Base-by-base conservation (phyloP, 331 rosid genomes). In the Spiraea crenata region DNA sequence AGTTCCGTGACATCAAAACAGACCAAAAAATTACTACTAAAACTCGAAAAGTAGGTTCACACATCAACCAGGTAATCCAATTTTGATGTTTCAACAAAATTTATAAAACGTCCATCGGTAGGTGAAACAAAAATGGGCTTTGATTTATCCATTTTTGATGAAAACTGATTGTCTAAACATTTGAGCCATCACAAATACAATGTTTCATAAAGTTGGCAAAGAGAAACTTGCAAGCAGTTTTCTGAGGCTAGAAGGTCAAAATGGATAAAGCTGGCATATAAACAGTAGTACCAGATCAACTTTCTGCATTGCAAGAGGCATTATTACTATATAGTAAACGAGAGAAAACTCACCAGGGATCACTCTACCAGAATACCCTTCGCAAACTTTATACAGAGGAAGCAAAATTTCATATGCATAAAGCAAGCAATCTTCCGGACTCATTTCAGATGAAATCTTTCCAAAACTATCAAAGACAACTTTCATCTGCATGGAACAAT, bases 321-420 rank as follows among this genome's bases (percentile, higher is more conserved):
- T 46, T 15, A 37, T 4, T 37, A 38, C 55, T n/a, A 80, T 54
- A 65, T 34, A 79, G 55, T 13, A 39, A 31, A 7, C n/a, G 56
- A 31, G 39, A 19, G 44, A 48, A 65, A 61, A 65, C 81, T 74
- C 68, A 93, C 98, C 97, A 63, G 89, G 41, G 61, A 93, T 69
- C 40, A 79, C 82, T 80, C 84, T 87, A 73, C 99, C 97, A 39
- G 95, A 72, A 80, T 78, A 89, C 61, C 99, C 99, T 85, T 84
- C 92, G n/a, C 87, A 84, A 69, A 89, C 92, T 89, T 88, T 90
- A 69, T 87, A 89, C 3, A 90, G 77, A 42, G 99, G 99, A 63
- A 84, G 77, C 75, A 93, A 54, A 35, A 93, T 75, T 34, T 78
- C 85, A 41, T 69, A 74, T 14, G 87, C 95, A 84, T 87, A 89